Conservation (phyloP, 768 basidiomycete genomes). For the Leucocoprinus leucothites region DNA sequence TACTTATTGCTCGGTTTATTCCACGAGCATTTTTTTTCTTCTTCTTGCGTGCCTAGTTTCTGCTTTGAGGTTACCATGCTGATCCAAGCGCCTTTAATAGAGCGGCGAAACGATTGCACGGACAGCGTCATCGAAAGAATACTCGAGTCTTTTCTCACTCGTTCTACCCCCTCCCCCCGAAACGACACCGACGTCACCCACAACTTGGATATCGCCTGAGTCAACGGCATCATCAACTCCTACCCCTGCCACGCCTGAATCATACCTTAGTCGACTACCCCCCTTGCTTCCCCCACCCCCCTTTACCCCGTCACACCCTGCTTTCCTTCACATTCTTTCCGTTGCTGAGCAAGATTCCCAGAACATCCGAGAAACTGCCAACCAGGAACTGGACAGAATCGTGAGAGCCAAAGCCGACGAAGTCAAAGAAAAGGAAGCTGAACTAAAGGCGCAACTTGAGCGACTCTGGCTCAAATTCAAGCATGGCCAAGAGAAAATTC, state of each 20-base stretch:
- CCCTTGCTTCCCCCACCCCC: constrained; percentile 74
- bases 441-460: constrained; percentile 56
- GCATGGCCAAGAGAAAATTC: constrained; percentile 41
- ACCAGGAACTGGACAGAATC: constrained; percentile 53
- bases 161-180: constrained; percentile 34
- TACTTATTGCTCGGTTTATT: constrained; percentile 6
- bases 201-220: constrained; percentile 18
- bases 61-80: constrained; percentile 1
- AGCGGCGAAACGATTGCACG: constrained; percentile 32
- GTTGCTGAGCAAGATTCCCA: constrained; percentile 56
- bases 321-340: constrained; percentile 62
- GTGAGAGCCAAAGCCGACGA: constrained; percentile 52
- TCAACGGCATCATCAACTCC: constrained; percentile 25
- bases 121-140: constrained; percentile 38
- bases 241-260: constrained; percentile 24
- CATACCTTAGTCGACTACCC: constrained; percentile 49
- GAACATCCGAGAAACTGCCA: constrained; percentile 50
- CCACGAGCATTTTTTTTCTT: constrained; percentile 11
- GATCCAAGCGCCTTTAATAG: constrained; percentile 27
- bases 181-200: constrained; percentile 25
- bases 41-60: constrained; percentile 10
- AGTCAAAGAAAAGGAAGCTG: constrained; percentile 52
- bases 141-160: constrained; percentile 39
- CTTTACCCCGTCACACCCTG: constrained; percentile 71
- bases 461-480: constrained; percentile 59